A percentile compares a stretch with the other conserved stretches of the same genome.
These are phyloP conservation scores for Teratosphaeria gauchensis DNA, from an alignment of 2,329 filamentous ascomycete species.

Conservation along the genomic window DNA sequence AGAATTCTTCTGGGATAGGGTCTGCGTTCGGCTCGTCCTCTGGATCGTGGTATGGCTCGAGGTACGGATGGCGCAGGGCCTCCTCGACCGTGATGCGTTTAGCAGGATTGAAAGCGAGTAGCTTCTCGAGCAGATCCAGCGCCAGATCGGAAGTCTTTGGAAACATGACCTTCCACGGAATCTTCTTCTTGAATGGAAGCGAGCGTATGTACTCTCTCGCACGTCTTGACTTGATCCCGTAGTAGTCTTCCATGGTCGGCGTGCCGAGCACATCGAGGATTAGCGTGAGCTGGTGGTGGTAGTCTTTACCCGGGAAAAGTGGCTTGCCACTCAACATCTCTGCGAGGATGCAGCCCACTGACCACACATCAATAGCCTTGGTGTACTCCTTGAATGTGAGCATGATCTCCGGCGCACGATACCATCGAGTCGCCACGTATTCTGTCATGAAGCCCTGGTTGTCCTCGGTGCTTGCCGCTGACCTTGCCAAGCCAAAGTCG, in stretches of 20 bases:
- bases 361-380: constrained; percentile 99
- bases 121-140: constrained; percentile 85
- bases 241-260: constrained; percentile 99
- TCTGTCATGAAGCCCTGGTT: constrained; percentile 99
- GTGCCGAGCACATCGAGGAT: constrained; percentile 96
- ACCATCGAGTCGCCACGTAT: constrained; percentile 99
- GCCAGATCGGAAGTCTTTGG: constrained; percentile 98
- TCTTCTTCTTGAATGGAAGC: constrained; percentile 99
- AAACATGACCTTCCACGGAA: constrained; percentile 92
- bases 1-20: constrained; percentile 97
- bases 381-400: constrained; percentile 99
- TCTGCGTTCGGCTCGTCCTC: constrained; percentile 96
- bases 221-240: constrained; percentile 96
- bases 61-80: constrained; percentile 91
- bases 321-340: constrained; percentile 99
- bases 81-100: constrained; percentile 99
- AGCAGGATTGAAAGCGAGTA: constrained; percentile 94
- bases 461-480: constrained; percentile 92
- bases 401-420: constrained; percentile 98
- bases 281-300: constrained; percentile 94
- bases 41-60: constrained; percentile 97
- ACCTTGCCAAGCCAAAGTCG: constrained; percentile 88
- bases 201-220: constrained; percentile 97
- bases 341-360: constrained; percentile 92
- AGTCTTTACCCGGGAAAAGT: constrained; percentile 96